phyloP scores from a whole-genome alignment of 768 basidiomycete genomes.

The Solioccasus polychromus region DNA sequence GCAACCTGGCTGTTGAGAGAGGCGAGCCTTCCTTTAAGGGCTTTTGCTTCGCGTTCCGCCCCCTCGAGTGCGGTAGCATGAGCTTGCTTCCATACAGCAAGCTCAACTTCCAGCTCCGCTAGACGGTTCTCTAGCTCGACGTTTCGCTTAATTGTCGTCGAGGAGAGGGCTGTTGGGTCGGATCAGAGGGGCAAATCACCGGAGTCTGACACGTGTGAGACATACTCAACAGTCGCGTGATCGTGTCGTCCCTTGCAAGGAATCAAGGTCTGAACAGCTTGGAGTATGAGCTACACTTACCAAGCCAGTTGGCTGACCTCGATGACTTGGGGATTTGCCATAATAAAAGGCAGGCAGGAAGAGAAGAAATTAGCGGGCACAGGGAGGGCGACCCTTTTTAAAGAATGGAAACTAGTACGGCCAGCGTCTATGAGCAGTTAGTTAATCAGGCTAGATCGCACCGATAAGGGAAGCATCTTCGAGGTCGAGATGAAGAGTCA shows the following conservation, averaged over 20 bases:
- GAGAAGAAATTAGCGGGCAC: conserved; percentile 29
- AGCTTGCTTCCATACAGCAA: conserved; percentile 69
- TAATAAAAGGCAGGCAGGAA: conserved; percentile 38
- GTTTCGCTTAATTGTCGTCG: conserved; percentile 61
- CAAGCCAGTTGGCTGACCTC: conserved; percentile 65
- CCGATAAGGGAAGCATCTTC: conserved; percentile 31
- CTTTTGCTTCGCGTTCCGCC: conserved; percentile 58
- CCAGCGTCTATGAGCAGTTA: conserved; percentile 44
- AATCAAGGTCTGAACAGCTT: conserved; percentile 15
- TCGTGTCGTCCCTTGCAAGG: conserved; percentile 60
- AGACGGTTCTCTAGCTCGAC: conserved; percentile 61
- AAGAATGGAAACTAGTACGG: conserved; percentile 31
- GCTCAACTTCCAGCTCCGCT: conserved; percentile 65
- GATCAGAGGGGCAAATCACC: conserved; percentile 10
- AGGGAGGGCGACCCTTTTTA: conserved; percentile 32
- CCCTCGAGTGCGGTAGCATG: conserved; percentile 61
- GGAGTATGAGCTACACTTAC: conserved; percentile 38
- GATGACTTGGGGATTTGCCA: conserved; percentile 54
- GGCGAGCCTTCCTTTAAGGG: conserved; percentile 66
- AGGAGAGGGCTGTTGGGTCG: conserved; percentile 51
- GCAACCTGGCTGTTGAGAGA: conserved; percentile 65
- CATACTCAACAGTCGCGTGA: conserved; percentile 59
- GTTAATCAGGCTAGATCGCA: conserved; percentile 52
- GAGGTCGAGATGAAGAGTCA: conserved; percentile 24
- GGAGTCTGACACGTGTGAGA: conserved; percentile 7